Conservation (phyloP, 2,329 filamentous ascomycete species). For the Hawksworthiomyces lignivorus region DNA sequence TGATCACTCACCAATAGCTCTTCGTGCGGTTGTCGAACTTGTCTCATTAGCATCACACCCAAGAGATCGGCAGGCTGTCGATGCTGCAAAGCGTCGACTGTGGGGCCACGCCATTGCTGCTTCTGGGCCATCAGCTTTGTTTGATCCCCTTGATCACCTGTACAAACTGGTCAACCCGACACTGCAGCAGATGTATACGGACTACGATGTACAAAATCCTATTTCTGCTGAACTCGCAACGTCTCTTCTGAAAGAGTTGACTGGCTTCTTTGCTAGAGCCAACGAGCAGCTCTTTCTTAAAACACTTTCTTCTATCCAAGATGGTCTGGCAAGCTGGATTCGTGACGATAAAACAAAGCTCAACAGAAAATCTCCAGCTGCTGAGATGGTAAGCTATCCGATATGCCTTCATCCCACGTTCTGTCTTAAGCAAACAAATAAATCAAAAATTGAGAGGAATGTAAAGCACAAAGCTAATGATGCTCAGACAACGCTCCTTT, state of each 20-base stretch:
- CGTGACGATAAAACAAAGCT: slow-evolving; percentile 44
- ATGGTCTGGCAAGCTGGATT: slow-evolving; percentile 56
- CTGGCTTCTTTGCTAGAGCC: slow-evolving; percentile 43
- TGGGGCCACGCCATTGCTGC: slow-evolving; percentile 49
- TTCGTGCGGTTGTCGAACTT: slow-evolving; percentile 33
- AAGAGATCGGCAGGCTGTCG: slow-evolving; percentile 53
- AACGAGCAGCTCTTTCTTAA: slow-evolving; percentile 43
- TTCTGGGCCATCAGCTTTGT: slow-evolving; percentile 30
- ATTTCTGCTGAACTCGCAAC: slow-evolving; percentile 22
- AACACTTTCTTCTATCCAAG: slow-evolving; percentile 53
- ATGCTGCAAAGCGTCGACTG: slow-evolving; percentile 56
- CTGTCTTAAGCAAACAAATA: no score
- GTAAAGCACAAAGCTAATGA: slow-evolving; percentile 24
- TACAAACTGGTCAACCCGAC: slow-evolving; percentile 51
- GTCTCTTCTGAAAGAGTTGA: slow-evolving; percentile 46
- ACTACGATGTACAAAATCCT: slow-evolving; percentile 25
- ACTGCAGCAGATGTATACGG: slow-evolving; percentile 44
- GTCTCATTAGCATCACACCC: slow-evolving; percentile 45
- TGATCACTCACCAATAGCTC: slow-evolving; percentile 18
- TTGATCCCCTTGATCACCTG: slow-evolving; percentile 59
- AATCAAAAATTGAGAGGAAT: no score
- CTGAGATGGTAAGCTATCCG: slow-evolving; percentile 37
- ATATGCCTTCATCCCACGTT: neutral
- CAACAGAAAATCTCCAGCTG: slow-evolving; percentile 30
- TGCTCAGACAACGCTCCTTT: slow-evolving; percentile 38